phyloP scores from a whole-genome alignment of 2,329 filamentous ascomycete genomes.

The Sporothrix pseudoabietina region DNA sequence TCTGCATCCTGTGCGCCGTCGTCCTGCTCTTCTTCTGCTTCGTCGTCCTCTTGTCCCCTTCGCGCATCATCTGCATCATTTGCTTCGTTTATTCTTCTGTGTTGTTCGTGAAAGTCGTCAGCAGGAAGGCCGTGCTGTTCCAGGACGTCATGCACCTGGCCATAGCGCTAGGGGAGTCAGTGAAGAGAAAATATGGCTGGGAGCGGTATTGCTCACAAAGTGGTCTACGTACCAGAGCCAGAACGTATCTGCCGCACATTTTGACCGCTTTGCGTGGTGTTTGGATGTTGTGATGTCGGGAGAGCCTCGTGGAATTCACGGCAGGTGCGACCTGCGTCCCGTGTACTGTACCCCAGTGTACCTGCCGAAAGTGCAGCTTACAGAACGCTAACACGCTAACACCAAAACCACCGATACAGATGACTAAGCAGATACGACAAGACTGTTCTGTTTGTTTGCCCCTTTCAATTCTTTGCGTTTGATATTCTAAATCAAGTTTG shows the following conservation, averaged over 20 bases:
- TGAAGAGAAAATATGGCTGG: not conserved
- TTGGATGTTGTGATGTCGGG: not conserved
- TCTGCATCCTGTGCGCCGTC: not conserved
- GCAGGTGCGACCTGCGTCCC: not conserved
- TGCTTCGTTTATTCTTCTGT: not conserved
- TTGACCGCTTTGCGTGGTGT: not conserved
- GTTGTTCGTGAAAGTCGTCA: slow-evolving; percentile 1
- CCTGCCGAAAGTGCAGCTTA: not conserved
- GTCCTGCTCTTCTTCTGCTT: slow-evolving; percentile 58
- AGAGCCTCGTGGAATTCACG: not conserved
- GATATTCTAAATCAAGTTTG: too few relatives aligned
- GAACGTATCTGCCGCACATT: slow-evolving; percentile 46
- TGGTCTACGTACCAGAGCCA: slow-evolving; percentile 42
- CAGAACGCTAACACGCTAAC: not conserved
- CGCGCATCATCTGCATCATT: not conserved
- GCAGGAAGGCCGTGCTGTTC: slow-evolving; percentile 56
- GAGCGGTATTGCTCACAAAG: slow-evolving; percentile 8
- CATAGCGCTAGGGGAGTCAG: slow-evolving; percentile 62
- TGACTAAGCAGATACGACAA: not conserved
- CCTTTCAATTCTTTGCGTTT: not conserved
- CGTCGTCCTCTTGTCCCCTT: slow-evolving; percentile 62
- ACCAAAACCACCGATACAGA: not conserved
- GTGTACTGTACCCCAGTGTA: not conserved
- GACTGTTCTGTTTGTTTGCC: not conserved
- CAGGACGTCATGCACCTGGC: slow-evolving; percentile 72